Evolutionary conservation across 805 yeast species (phyloP), one percentile per base, ranked within the genome.

Genomic region (Henningerozyma blattae): DNA sequence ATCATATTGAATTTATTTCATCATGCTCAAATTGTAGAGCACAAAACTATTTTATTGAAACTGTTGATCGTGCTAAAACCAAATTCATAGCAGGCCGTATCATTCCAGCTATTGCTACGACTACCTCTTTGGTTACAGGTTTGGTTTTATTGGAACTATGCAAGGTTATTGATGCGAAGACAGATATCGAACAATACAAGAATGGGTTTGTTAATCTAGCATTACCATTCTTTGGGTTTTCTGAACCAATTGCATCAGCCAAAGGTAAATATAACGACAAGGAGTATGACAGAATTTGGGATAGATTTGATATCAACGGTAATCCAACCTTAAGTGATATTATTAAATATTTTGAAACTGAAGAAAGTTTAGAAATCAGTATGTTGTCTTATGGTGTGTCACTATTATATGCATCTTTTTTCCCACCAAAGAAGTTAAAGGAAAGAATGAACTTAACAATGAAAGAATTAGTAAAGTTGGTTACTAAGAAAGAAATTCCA

Each of bases 21-120:
- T 94, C 97, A 15, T 94, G 96, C 16, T 89, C 97, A 3, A 91
- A 91, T 58, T 75, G 94, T 60, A 78, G 99, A 58, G 99, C 99
- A 19, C 67, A 75, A 61, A 89, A 86, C 61, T 89, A 89, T 54
- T 70, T 75, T 27, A 86, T 89, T 45, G 94, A 85, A 52, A 65
- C 85, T 10, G 96, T 89, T 25, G 96, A 89, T 52, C 74, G 77
- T 42, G 76, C 77, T 33, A 84, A 81, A 64, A 91, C 98, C 26
- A 91, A 91, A 64, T 85, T 89, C 50, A 89, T 91, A 56, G 99
- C 99, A 5, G 99, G 99, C 31, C 78, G 93, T 61, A 91, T 91
- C 45, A 91, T 91, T 45, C 99, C 99, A 13, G 98, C 98, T 15
- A 91, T 91, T 65, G 98, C 98, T 25, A 91, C 99, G 2, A 91